Evolutionary conservation across 208 protist genomes (phyloP), one percentile per base, ranked within the genome.

Genomic region (Crithidia expoeki): DNA sequence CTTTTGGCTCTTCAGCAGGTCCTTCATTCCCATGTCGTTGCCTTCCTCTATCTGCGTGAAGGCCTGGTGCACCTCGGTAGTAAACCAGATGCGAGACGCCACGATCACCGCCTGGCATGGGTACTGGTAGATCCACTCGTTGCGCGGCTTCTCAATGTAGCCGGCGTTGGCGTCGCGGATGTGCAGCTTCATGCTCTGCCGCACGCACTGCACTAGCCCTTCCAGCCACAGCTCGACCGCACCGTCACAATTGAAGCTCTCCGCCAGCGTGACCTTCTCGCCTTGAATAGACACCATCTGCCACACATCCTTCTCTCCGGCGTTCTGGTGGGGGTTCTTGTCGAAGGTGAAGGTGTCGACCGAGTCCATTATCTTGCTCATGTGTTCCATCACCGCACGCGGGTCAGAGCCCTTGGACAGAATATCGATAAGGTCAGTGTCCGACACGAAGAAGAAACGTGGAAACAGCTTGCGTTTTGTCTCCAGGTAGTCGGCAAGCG

Each of bases 31-130:
- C 63, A 93, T 94, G 76, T 99, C 98, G 72, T 99, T 98, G 53
- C 98, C 98, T 66, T 99, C 98, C 73, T 98, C 97, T 49, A 99
- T 92, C 74, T 97, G 96, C 66, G 98, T 97, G 80, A 99, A 99
- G n/a, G 97, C 95, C 44, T 98, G 85, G 71, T 98, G 94, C 44
- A 99, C 97, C 71, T 99, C 98, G 27, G 94, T 94, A 19, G 98
- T 99, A 89, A 98, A 99, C 90, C 96, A 98, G 56, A 99, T 98
- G 76, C 97, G 97, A 16, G 92, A 97, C 19, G 94, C 95, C 0
- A 98, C 94, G 51, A 99, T 92, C 59, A 97, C 81, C 3, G 98
- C 94, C 89, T 99, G 97, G 62, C 98, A 96, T 33, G 93, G 94
- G 86, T 98, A 98, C 79, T 98, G 90, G 75, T 98, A 97, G 52